A percentile compares a stretch with the other conserved stretches of the same genome.
These are phyloP conservation scores for Cymodocea nodosa DNA, from an alignment of 116 monocot species.

Conservation along the genomic window DNA sequence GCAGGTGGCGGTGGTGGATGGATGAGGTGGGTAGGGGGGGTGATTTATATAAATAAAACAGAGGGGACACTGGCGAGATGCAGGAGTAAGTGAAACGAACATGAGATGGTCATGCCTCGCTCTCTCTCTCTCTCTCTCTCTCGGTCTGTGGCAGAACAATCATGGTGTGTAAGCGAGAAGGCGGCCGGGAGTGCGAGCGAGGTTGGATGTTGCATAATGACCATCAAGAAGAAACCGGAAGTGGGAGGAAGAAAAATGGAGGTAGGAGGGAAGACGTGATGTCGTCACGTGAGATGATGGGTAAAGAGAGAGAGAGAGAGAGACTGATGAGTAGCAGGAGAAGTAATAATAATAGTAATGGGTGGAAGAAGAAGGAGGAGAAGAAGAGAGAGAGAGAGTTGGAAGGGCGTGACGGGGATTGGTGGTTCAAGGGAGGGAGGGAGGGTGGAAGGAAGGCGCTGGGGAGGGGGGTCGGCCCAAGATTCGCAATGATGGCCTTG, in stretches of 20 bases:
- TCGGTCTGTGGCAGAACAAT: slow-evolving; percentile 13
- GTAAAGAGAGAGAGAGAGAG: neutral
- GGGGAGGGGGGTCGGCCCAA: slow-evolving; percentile 31
- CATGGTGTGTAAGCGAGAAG: slow-evolving; percentile 21
- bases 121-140: neutral
- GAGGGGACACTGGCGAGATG: neutral
- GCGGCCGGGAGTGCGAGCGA: slow-evolving; percentile 10
- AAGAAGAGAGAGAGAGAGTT: no score
- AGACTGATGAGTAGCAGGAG: no score
- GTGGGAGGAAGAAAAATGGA: neutral
- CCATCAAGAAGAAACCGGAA: neutral
- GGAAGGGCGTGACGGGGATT: no score
- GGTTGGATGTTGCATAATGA: slow-evolving; percentile 25
- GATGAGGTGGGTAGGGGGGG: no score
- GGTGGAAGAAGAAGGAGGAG: no score
- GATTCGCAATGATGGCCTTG: slow-evolving; percentile 50
- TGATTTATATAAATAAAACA: neutral
- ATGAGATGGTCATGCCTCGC: neutral
- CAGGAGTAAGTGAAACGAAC: neutral
- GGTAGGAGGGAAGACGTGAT: slow-evolving; percentile 10
- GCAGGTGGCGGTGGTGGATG: no score
- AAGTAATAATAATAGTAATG: no score
- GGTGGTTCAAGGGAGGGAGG: neutral
- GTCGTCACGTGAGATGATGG: slow-evolving; percentile 26
- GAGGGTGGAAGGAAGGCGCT: slow-evolving; percentile 12